Percentiles rank a stretch among this genome's conserved stretches.
Conservation (phyloP, 805 yeast genomes). For the Monosporozyma aquatica region DNA sequence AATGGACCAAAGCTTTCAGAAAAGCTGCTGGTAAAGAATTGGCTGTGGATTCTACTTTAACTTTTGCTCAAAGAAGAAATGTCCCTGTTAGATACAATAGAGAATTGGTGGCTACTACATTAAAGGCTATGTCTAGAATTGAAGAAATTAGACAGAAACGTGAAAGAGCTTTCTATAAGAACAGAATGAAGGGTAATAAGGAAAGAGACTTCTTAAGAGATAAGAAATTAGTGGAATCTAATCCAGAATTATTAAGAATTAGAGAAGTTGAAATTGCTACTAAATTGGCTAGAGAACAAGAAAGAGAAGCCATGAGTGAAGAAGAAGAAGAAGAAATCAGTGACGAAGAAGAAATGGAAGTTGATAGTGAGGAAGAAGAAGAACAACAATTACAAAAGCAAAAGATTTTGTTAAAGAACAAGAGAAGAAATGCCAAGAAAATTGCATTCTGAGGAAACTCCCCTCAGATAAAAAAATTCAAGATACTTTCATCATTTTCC, state of each 20-base stretch:
- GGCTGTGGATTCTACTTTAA: constrained; percentile 92
- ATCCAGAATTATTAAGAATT: constrained; percentile 84
- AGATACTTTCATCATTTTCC: not conserved
- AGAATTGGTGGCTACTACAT: constrained; percentile 87
- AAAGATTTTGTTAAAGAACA: constrained; percentile 54
- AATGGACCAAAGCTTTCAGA: constrained; percentile 98
- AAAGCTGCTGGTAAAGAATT: constrained; percentile 98
- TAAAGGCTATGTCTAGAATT: constrained; percentile 90
- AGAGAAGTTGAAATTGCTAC: constrained; percentile 87
- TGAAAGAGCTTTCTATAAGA: constrained; percentile 97
- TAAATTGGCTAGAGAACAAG: constrained; percentile 61
- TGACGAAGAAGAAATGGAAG: constrained; percentile 38
- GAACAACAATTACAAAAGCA: constrained; percentile 40
- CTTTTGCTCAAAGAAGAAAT: constrained; percentile 95
- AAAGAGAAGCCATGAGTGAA: constrained; percentile 41
- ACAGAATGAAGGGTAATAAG: constrained; percentile 97
- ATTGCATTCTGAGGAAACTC: constrained; percentile 23
- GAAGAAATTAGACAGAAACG: constrained; percentile 94
- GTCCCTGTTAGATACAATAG: constrained; percentile 97
- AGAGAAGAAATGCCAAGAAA: constrained; percentile 38
- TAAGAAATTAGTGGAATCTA: constrained; percentile 74
- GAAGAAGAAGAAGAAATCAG: constrained; percentile 38
- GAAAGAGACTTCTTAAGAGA: constrained; percentile 79
- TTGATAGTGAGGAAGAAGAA: constrained; percentile 43
- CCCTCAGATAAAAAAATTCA: no score